Evolutionary conservation across 1,139 yeast genomes (phyloP).

Genomic region (Lodderomyces margitis): DNA sequence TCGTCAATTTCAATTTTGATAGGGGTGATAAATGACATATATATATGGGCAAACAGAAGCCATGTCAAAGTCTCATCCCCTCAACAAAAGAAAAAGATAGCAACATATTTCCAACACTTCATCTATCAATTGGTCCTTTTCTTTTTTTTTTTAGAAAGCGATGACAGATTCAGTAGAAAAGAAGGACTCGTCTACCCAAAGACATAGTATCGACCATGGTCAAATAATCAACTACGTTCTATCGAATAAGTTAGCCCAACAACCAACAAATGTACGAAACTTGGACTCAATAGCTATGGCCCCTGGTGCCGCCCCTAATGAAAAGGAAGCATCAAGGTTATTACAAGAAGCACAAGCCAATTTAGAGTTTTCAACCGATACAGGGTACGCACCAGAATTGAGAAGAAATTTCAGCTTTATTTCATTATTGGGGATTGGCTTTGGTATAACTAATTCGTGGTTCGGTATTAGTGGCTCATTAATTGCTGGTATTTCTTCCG

Average conservation of each 20-base stretch:
- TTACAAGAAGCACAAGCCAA: conserved; percentile 33
- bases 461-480: conserved; percentile 42
- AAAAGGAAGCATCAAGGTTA: conserved; percentile 17
- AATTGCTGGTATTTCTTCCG: conserved; percentile 53
- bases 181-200: conserved; percentile 12
- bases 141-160: too few species aligned
- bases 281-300: conserved; percentile 11
- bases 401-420: conserved; percentile 49
- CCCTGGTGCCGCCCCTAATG: conserved; percentile 11
- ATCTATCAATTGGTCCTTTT: too few species aligned
- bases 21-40: too few species aligned
- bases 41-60: too few species aligned
- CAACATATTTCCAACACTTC: too few species aligned
- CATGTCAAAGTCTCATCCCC: too few species aligned
- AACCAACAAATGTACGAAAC: conserved; percentile 12
- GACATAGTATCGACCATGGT: conserved; percentile 21
- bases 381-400: conserved; percentile 40
- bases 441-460: conserved; percentile 58
- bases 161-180: conserved; percentile 10
- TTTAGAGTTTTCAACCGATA: conserved; percentile 30
- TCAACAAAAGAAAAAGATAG: too few species aligned
- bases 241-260: conserved; percentile 12
- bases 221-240: conserved; percentile 19
- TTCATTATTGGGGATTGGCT: conserved; percentile 59
- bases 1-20: too few species aligned